These are phyloP conservation scores for Geotrichum fermentans DNA, from an alignment of 1,139 yeast species.

Conservation along the genomic window DNA sequence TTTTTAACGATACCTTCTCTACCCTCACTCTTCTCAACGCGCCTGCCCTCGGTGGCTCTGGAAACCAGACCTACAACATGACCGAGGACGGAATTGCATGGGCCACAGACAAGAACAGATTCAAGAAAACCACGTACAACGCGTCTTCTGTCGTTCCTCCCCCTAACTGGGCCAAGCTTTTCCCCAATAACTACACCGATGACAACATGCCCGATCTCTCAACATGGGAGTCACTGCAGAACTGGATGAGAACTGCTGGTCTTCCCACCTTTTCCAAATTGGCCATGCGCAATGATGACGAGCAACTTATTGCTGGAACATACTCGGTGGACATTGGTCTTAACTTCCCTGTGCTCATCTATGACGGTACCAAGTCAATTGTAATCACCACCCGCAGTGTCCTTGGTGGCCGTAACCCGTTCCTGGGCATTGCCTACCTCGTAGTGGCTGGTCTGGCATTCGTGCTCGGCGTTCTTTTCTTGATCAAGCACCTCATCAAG, in stretches of 20 bases:
- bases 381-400: conserved; percentile 80
- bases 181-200: conserved; percentile 85
- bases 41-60: conserved; percentile 19
- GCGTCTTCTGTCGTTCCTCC: conserved; percentile 83
- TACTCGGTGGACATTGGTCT: conserved; percentile 71
- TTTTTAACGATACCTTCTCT: conserved; percentile 79
- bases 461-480: conserved; percentile 53
- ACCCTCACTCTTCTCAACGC: conserved; percentile 48
- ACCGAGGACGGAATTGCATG: conserved; percentile 77
- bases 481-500: conserved; percentile 55
- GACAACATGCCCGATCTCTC: conserved; percentile 79
- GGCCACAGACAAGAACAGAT: conserved; percentile 73
- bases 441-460: conserved; percentile 90
- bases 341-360: conserved; percentile 83
- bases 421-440: conserved; percentile 84
- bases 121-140: conserved; percentile 70
- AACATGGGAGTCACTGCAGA: conserved; percentile 78
- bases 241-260: conserved; percentile 97
- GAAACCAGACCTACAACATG: conserved; percentile 51
- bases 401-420: conserved; percentile 85
- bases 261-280: conserved; percentile 80
- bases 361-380: conserved; percentile 75
- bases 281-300: conserved; percentile 72
- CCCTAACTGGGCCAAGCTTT: conserved; percentile 82
- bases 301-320: conserved; percentile 55